Evolutionary conservation across 2,329 filamentous ascomycete genomes (phyloP), one percentile per base, ranked within the genome.

Genomic region (Epichloe gansuensis): DNA sequence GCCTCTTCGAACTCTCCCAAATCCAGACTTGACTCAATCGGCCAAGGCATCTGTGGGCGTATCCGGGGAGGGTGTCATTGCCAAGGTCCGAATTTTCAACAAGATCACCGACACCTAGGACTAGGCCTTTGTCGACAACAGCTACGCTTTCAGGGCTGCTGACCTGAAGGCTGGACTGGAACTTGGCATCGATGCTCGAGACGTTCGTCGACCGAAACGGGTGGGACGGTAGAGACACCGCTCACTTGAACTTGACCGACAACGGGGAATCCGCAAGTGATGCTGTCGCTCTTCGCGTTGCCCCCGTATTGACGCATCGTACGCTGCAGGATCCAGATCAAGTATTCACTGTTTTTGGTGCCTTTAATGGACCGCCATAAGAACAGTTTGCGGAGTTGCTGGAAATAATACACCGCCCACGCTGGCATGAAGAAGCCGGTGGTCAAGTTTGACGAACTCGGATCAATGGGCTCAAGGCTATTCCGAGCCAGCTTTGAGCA

Each of bases 381-480:
- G 8, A 1, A 12, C 43, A 40, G 15, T 51, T 51, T 39, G 49
- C 31, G 2, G 12, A 11, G 9, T 44, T 38, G 17, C 13, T 51
- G 5, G 12, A 1, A 25, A 31, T 17, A n/a, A n/a, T 51, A 23
- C n/a, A 36, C 49, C n/a, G 31, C 15, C 17, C 3, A 21, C n/a
- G n/a, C 41, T 35, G 41, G 41, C 5, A 23, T 51, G 4, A n/a
- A 38, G n/a, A 43, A 56, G 6, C 57, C 61, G 7, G 39, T 51
- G 15, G 5, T 9, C 21, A 50, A 13, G 5, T 39, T 49, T 15
- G n/a, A 50, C 36, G 9, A 8, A 3, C 17, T 7, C 0, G 6
- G 66, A 70, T 49, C 55, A 63, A 17, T 72, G 68, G 70, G 62
- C 63, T 0, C 69, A 71, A 48, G 68, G 72, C 52, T 64, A 66